Base-by-base conservation (phyloP, 148 eudicot genomes). In the Rhododendron molle region DNA sequence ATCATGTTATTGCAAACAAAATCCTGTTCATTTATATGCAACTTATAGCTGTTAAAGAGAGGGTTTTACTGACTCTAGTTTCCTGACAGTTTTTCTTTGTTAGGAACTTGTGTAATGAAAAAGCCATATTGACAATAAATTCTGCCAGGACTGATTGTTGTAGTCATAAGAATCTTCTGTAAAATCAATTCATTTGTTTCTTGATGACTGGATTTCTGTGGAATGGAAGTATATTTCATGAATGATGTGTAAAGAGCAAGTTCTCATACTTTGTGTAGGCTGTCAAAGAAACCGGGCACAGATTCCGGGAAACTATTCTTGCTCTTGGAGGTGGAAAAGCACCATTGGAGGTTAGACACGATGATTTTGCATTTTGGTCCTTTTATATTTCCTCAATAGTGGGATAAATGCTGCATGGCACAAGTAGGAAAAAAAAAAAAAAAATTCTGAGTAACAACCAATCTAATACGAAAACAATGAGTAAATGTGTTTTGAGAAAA, bases 281-380 rank as follows among this genome's bases (percentile, higher is more conserved):
- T 82, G 94, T 96, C 82, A 88, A 85, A 93, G 96, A 94, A 81
- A 95, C 95, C 16, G 99, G 99, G 32, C 88, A 89, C 14, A 95
- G 90, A 85, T 96, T 96, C 94, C 92, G 99, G 81, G 98, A 96
- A 86, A 96, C 99, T 10, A 86, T 96, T 71, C 99, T 96, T 88
- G 99, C 99, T 88, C 96, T 96, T 74, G 99, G 99, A 76, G 99
- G 99, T 79, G 99, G 99, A 85, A 96, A 96, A 90, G 94, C 95
- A 81, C 99, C 99, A 34, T 86, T 95, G 16, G 92, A 93, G 93
- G 99, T 95, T 60, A 21, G 23, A 34, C 43, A 32, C 2, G 14
- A 34, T 12, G 23, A 11, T 36, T 10, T 38, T 10, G 2, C 16
- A 79, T 49, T 47, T 47, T 43, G 40, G 23, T 81, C 56, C 12